These are phyloP conservation scores for Cylindrotheca closterium DNA, from an alignment of 108 stramenopile genomes.

Conservation along the genomic window DNA sequence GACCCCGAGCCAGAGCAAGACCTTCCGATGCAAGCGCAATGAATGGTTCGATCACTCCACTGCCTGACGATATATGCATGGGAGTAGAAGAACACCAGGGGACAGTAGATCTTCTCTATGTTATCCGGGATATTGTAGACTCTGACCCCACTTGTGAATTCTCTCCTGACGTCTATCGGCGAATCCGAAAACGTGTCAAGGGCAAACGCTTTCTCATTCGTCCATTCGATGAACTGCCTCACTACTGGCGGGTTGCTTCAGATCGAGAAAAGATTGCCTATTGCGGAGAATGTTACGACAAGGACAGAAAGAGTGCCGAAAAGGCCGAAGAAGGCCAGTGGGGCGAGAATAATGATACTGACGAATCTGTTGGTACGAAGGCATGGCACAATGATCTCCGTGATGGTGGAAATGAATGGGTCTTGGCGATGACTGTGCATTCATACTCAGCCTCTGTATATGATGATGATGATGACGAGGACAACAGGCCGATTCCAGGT, in stretches of 20 bases:
- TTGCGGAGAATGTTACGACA: constrained; percentile 10
- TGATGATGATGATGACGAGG: not conserved
- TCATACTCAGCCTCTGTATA: constrained; percentile 7
- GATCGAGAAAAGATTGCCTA: constrained; percentile 23
- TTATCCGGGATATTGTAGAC: constrained; percentile 10
- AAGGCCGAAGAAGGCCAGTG: constrained; percentile 1
- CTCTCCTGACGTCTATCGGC: constrained; percentile 19
- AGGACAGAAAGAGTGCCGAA: not conserved
- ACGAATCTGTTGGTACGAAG: not conserved
- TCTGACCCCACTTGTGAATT: constrained; percentile 2
- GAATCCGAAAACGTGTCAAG: not conserved
- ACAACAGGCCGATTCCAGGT: not conserved
- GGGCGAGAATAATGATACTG: not conserved
- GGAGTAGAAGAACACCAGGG: constrained; percentile 11
- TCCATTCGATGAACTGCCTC: constrained; percentile 6
- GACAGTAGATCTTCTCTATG: constrained; percentile 6
- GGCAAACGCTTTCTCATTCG: constrained; percentile 18
- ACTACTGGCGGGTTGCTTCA: constrained; percentile 12
- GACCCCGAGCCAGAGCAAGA: not conserved
- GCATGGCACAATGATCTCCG: constrained; percentile 8
- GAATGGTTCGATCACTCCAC: not conserved
- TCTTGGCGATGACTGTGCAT: constrained; percentile 22
- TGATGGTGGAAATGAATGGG: constrained; percentile 8
- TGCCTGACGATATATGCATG: constrained; percentile 12
- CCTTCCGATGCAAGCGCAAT: not conserved